A percentile compares a stretch with the other conserved stretches of the same genome.
Conservation (phyloP, 139 green algal species). For the Chlamydomonas schloesseri region DNA sequence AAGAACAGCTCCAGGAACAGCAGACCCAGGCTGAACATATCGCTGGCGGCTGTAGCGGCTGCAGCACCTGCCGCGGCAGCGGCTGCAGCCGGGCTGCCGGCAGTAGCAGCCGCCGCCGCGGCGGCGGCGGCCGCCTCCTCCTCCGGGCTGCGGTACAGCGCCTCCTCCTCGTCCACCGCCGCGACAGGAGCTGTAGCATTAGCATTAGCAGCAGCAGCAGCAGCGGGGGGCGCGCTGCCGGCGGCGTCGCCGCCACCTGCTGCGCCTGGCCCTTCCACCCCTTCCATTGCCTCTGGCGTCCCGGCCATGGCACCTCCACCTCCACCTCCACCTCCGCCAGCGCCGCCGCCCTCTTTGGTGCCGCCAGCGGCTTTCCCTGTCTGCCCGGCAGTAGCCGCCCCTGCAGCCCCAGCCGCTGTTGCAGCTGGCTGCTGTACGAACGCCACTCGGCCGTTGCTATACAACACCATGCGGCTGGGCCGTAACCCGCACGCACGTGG, state of each 20-base stretch:
- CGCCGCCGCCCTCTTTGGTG: not conserved
- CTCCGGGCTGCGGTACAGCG: conserved; percentile 74
- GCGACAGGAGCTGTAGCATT: not conserved
- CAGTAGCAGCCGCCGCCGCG: not conserved
- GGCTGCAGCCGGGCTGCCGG: not conserved
- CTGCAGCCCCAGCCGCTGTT: not conserved
- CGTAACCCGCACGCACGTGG: conserved; percentile 21
- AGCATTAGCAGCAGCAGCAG: not conserved
- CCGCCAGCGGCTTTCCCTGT: too few relatives aligned
- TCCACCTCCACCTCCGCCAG: not conserved
- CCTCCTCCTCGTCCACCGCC: conserved; percentile 46
- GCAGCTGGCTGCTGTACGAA: conserved; percentile 18
- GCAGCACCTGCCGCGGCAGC: not conserved
- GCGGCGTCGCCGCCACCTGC: not conserved
- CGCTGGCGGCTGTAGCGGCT: conserved; percentile 3
- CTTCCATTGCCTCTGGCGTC: too few relatives aligned
- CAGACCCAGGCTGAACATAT: conserved; percentile 72
- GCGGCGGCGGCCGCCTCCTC: conserved; percentile 45
- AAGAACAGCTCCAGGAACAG: conserved; percentile 82
- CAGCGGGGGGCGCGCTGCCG: not conserved
- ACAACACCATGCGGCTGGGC: conserved; percentile 48
- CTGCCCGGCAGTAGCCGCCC: not conserved
- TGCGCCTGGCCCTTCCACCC: not conserved
- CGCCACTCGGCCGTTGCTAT: conserved; percentile 49
- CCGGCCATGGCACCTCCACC: too few relatives aligned